Evolutionary conservation across 2,329 filamentous ascomycete genomes (phyloP).

Genomic region (Neurospora sp.): DNA sequence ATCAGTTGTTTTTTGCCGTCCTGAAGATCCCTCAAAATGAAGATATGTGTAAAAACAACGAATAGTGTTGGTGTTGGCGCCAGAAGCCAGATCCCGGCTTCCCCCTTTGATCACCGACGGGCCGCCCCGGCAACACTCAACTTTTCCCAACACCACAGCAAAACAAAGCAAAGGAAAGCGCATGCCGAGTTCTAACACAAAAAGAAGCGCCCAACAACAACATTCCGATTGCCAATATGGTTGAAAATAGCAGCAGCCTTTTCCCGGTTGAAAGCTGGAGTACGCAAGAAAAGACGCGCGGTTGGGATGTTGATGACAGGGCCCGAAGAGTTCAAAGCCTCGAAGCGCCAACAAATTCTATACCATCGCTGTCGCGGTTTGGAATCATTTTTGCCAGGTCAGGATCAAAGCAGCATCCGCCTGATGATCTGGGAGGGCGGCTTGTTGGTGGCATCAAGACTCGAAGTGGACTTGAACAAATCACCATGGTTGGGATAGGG

Average conservation of each 20-base stretch:
- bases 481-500: too few species aligned
- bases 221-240: neutral
- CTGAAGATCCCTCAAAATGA: neutral
- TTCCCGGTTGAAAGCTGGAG: neutral
- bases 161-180: neutral
- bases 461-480: too few species aligned
- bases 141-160: neutral
- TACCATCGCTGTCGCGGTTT: neutral
- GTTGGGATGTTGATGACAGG: neutral
- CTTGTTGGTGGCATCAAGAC: neutral
- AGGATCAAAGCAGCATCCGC: neutral
- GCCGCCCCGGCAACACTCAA: neutral
- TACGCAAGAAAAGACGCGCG: neutral
- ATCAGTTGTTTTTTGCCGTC: neutral
- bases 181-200: neutral
- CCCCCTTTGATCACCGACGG: neutral
- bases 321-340: neutral
- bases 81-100: neutral
- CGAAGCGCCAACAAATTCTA: neutral
- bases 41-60: neutral
- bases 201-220: neutral
- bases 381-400: neutral
- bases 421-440: neutral
- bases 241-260: neutral
- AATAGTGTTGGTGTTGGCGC: neutral